Evolutionary conservation across 2,329 filamentous ascomycete genomes (phyloP).

Genomic region (Claviceps fusiformis): DNA sequence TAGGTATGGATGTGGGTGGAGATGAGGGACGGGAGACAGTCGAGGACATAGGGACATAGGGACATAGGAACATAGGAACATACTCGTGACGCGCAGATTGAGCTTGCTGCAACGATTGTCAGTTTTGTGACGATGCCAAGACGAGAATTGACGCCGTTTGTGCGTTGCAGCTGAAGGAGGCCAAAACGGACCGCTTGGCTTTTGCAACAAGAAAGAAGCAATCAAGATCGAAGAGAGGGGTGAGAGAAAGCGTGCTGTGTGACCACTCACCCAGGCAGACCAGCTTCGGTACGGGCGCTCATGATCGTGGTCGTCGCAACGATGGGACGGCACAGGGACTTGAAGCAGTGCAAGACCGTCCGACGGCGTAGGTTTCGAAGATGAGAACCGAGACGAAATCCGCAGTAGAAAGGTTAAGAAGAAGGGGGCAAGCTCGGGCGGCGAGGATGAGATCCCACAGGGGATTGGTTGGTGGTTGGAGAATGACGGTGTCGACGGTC

Average conservation of each 20-base stretch:
- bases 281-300: constrained; percentile 23
- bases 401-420: constrained; percentile 1
- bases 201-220: background rate
- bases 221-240: constrained; percentile 4
- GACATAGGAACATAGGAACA: constrained; percentile 23
- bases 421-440: background rate
- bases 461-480: constrained; percentile 1
- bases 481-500: constrained; percentile 2
- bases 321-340: background rate
- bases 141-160: background rate
- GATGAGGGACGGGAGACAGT: constrained; percentile 6
- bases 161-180: background rate
- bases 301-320: constrained; percentile 7
- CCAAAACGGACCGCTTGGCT: background rate
- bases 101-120: constrained; percentile 44
- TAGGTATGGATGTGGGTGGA: constrained; percentile 3
- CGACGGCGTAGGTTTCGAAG: background rate
- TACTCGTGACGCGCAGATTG: constrained; percentile 91
- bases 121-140: constrained; percentile 11
- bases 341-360: background rate
- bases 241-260: constrained; percentile 1
- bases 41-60: constrained; percentile 23
- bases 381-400: constrained; percentile 5
- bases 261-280: constrained; percentile 21
- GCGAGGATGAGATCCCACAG: background rate